phyloP scores from a whole-genome alignment of 805 yeast genomes.

The Sungouiozyma intestinalis region DNA sequence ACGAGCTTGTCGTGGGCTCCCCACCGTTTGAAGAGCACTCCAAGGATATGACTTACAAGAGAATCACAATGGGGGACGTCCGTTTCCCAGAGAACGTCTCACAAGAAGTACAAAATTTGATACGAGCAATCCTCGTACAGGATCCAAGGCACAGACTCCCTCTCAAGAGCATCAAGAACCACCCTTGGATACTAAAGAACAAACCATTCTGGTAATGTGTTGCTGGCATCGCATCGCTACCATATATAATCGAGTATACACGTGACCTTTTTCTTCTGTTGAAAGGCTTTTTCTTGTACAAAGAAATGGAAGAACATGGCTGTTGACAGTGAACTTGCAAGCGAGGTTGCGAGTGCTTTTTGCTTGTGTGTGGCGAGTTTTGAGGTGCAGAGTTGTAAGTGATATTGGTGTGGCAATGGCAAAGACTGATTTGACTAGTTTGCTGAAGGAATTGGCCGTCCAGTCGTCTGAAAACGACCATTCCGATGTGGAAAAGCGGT shows the following conservation, averaged over 20 bases:
- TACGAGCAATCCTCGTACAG: conserved; percentile 49
- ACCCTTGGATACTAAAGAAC: conserved; percentile 76
- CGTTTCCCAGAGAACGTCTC: conserved; percentile 62
- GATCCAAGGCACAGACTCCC: conserved; percentile 59
- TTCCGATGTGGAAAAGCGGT: conserved; percentile 19
- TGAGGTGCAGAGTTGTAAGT: neutral
- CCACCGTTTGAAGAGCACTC: conserved; percentile 89
- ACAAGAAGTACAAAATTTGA: conserved; percentile 67
- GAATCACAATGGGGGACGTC: conserved; percentile 71
- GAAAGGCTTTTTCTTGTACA: neutral
- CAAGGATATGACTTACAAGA: conserved; percentile 65
- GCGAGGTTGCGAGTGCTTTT: no score
- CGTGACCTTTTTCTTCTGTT: neutral
- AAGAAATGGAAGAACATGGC: neutral
- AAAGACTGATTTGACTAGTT: conserved; percentile 15
- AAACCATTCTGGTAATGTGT: conserved; percentile 45
- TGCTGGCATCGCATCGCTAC: neutral
- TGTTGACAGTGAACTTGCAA: neutral
- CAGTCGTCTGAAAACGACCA: conserved; percentile 23
- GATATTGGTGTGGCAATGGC: conserved; percentile 9
- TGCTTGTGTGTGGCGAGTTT: no score
- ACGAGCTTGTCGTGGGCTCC: conserved; percentile 74
- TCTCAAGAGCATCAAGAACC: conserved; percentile 51
- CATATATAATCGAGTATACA: neutral
- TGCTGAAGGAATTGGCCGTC: conserved; percentile 22